A percentile compares a stretch with the other conserved stretches of the same genome.
Evolutionary conservation across 768 basidiomycete species (phyloP).

Genomic region (Polyporus arcularius): DNA sequence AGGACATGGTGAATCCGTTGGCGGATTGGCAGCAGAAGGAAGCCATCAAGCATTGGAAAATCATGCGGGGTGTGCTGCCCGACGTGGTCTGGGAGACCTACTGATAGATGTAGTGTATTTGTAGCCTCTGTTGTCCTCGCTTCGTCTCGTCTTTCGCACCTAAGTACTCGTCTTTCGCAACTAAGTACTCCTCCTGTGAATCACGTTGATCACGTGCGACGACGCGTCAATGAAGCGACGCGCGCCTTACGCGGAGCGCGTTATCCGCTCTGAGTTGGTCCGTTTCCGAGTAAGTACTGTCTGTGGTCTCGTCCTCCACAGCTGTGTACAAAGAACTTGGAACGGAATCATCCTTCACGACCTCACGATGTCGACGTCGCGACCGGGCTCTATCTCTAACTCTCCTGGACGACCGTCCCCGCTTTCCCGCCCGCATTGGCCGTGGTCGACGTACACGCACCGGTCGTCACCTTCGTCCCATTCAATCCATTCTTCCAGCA

Average conservation of each 20-base stretch:
- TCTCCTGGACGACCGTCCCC: conserved; percentile 44
- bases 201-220: background rate
- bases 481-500: conserved; percentile 30
- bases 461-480: conserved; percentile 33
- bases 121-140: background rate
- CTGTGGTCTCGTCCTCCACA: background rate
- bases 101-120: conserved; percentile 29
- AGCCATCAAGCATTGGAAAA: conserved; percentile 76
- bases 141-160: background rate
- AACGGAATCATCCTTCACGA: background rate
- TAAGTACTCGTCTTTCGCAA: background rate
- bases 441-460: conserved; percentile 47
- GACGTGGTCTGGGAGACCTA: conserved; percentile 79
- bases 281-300: background rate
- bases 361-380: conserved; percentile 6
- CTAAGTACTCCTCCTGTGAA: background rate
- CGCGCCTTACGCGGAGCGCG: background rate
- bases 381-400: conserved; percentile 14
- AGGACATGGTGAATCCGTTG: conserved; percentile 63
- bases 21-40: conserved; percentile 65
- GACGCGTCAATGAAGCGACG: background rate
- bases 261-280: background rate
- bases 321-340: background rate
- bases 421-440: conserved; percentile 61
- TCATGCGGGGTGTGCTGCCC: conserved; percentile 79